Evolutionary conservation across 495 filamentous ascomycete genomes (phyloP).

Genomic region (Lasiosphaeria miniovina): DNA sequence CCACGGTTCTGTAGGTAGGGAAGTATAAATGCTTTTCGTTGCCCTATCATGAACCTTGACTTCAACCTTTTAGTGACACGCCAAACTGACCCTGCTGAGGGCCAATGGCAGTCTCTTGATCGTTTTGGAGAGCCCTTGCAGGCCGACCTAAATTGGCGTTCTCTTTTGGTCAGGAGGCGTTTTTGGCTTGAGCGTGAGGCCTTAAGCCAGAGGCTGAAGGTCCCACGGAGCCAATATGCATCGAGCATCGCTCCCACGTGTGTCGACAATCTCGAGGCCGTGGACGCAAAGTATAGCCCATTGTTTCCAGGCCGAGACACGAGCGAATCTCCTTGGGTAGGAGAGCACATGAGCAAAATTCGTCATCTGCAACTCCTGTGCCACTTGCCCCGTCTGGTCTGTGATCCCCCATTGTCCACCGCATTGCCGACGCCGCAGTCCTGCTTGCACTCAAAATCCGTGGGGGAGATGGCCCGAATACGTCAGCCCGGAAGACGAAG

Average conservation of each 20-base stretch:
- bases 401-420: too few species aligned
- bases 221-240: conserved; percentile 26
- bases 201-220: background rate
- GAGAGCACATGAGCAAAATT: conserved; percentile 4
- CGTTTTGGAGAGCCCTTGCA: too few species aligned
- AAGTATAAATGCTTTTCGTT: too few species aligned
- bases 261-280: conserved; percentile 3
- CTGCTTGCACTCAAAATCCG: too few species aligned
- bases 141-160: background rate
- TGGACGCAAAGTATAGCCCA: background rate
- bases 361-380: background rate
- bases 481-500: too few species aligned
- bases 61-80: too few species aligned
- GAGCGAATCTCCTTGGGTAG: conserved; percentile 6
- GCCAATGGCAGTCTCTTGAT: too few species aligned
- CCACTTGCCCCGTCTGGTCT: background rate
- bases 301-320: conserved; percentile 6
- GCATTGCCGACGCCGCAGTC: too few species aligned
- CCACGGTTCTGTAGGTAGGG: too few species aligned
- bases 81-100: too few species aligned
- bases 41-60: too few species aligned
- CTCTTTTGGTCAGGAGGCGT: background rate
- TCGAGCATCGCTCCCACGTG: conserved; percentile 31
- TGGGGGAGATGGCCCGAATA: too few species aligned
- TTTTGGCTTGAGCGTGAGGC: background rate